These are phyloP conservation scores for Nothomitra cinnamomea DNA, from an alignment of 2,329 filamentous ascomycete genomes.

Conservation along the genomic window DNA sequence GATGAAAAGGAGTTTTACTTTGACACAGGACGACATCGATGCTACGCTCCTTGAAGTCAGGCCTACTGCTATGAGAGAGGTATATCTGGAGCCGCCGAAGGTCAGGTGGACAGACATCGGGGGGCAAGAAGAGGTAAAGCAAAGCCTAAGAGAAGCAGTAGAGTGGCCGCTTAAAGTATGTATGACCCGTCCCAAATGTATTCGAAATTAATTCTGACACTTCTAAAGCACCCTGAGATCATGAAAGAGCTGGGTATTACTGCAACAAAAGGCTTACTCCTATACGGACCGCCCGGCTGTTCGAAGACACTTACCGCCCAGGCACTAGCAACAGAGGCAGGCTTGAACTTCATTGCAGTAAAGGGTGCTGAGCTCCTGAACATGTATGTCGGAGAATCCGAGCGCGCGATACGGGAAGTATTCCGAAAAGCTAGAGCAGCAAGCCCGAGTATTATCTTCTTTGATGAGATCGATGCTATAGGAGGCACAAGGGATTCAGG, in stretches of 20 bases:
- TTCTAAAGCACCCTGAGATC: slow-evolving; percentile 28
- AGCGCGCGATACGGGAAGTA: slow-evolving; percentile 67
- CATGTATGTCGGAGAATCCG: slow-evolving; percentile 94
- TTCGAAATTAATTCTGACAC: slow-evolving; percentile 13
- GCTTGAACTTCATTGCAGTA: slow-evolving; percentile 85
- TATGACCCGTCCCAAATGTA: slow-evolving; percentile 12
- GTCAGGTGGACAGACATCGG: slow-evolving; percentile 79
- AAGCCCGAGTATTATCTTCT: slow-evolving; percentile 85
- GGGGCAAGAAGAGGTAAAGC: slow-evolving; percentile 61
- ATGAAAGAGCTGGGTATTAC: slow-evolving; percentile 34
- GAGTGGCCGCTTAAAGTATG: slow-evolving; percentile 39
- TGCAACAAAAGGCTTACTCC: slow-evolving; percentile 63
- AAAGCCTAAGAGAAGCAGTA: slow-evolving; percentile 37
- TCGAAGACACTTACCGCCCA: slow-evolving; percentile 89
- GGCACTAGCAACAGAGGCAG: slow-evolving; percentile 76
- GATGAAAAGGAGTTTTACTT: background rate
- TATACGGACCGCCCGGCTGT: slow-evolving; percentile 87
- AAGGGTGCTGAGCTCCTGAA: slow-evolving; percentile 87
- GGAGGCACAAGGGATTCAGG: slow-evolving; percentile 40
- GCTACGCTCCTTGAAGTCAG: slow-evolving; percentile 50
- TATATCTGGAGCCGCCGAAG: slow-evolving; percentile 75
- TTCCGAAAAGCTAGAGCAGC: slow-evolving; percentile 77
- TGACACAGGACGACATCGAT: slow-evolving; percentile 37
- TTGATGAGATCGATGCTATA: slow-evolving; percentile 90
- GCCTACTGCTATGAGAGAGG: slow-evolving; percentile 75